A percentile compares a stretch with the other conserved stretches of the same genome.
phyloP scores from a whole-genome alignment of 306 rosid species.

The Corylus avellana region DNA sequence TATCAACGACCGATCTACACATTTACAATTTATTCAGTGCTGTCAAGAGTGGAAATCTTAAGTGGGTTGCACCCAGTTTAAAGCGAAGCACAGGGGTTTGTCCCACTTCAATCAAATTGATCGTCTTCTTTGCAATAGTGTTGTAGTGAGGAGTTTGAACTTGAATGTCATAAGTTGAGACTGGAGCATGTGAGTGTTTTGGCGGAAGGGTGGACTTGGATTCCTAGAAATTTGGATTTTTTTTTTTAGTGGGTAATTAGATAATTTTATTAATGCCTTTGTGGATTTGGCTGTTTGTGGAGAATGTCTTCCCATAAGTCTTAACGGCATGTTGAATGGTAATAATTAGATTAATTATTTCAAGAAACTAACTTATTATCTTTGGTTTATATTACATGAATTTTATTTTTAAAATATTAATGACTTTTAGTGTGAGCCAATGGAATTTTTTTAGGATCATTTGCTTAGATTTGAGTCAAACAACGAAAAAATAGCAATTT shows the following conservation, averaged over 20 bases:
- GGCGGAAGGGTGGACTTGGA: constrained; percentile 59
- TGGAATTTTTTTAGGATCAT: too few species aligned
- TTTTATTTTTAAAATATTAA: too few species aligned
- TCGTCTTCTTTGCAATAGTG: constrained; percentile 41
- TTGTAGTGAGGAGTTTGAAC: constrained; percentile 11
- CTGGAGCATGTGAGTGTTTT: constrained; percentile 37
- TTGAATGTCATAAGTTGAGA: constrained; percentile 27
- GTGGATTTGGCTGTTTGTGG: constrained; percentile 59
- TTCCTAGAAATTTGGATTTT: constrained; percentile 49
- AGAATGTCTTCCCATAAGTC: constrained; percentile 41
- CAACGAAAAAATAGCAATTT: too few species aligned
- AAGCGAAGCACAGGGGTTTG: constrained; percentile 25
- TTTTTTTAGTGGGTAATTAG: background rate
- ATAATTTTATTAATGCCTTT: constrained; percentile 34
- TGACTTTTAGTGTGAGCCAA: too few species aligned
- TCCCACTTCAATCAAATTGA: background rate
- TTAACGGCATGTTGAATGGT: constrained; percentile 31
- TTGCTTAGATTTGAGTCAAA: too few species aligned
- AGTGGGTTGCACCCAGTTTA: constrained; percentile 40
- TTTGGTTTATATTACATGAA: background rate
- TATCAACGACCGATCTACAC: constrained; percentile 5
- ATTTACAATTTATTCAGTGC: too few species aligned
- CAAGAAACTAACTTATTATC: background rate
- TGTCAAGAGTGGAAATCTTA: constrained; percentile 37
- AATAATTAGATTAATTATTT: background rate